Evolutionary conservation across 108 stramenopile species (phyloP).

Genomic region (Skeletonema potamos): DNA sequence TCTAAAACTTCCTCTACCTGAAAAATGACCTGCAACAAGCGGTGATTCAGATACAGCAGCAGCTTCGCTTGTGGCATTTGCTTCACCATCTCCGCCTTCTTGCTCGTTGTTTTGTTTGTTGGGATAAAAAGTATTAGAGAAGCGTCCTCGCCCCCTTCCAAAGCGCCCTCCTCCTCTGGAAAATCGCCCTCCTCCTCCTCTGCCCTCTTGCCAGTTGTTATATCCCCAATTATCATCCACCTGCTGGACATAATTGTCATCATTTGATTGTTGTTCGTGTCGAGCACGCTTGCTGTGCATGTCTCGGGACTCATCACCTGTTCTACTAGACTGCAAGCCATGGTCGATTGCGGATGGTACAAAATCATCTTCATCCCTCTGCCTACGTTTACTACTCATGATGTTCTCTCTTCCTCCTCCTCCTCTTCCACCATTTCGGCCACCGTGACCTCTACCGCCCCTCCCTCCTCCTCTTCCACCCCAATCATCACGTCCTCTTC

Average conservation of each 20-base stretch:
- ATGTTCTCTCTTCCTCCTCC: conserved; percentile 3
- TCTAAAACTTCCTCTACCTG: conserved; percentile 17
- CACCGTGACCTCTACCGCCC: neutral
- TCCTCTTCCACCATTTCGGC: conserved; percentile 7
- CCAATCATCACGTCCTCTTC: conserved; percentile 1
- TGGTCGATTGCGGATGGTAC: conserved; percentile 2
- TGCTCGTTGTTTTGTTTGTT: conserved; percentile 6
- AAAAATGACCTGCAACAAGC: conserved; percentile 38
- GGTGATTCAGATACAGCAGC: conserved; percentile 52
- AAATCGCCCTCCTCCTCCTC: conserved; percentile 27
- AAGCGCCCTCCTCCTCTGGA: conserved; percentile 20
- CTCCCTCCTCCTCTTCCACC: conserved; percentile 12
- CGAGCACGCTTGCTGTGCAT: conserved; percentile 18
- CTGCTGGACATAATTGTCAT: neutral
- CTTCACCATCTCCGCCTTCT: conserved; percentile 13
- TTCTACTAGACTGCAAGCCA: conserved; percentile 3
- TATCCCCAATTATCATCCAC: conserved; percentile 14
- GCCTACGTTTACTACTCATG: conserved; percentile 9
- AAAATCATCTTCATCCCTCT: conserved; percentile 21
- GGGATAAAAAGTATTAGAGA: neutral
- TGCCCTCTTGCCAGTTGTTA: conserved; percentile 20
- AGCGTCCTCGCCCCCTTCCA: conserved; percentile 9
- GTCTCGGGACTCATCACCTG: neutral
- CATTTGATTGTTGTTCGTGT: conserved; percentile 5
- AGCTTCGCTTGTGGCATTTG: conserved; percentile 48